These are phyloP conservation scores for Rhodotorula sp. DNA, from an alignment of 1,284 basidiomycete genomes.

Conservation along the genomic window DNA sequence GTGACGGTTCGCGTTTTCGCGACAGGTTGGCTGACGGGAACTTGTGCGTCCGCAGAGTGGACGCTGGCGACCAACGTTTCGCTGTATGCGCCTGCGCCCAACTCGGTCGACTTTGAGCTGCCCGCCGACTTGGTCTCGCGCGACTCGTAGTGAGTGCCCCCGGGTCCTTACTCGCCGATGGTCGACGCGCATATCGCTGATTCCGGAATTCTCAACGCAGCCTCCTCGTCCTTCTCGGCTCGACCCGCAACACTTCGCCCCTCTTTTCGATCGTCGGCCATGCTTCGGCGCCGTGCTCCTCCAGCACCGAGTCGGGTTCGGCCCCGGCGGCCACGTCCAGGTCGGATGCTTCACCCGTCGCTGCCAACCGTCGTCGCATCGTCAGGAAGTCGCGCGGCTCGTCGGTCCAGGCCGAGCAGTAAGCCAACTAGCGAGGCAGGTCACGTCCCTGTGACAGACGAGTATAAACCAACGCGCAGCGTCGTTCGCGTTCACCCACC, in stretches of 20 bases:
- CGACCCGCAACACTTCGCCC: constrained; percentile 13
- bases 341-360: background rate
- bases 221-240: constrained; percentile 29
- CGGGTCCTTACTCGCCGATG: no score
- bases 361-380: background rate
- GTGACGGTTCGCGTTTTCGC: no score
- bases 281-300: background rate
- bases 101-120: constrained; percentile 12
- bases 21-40: no score
- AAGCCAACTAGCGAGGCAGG: no score
- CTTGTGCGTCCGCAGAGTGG: constrained; percentile 1
- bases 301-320: constrained; percentile 3
- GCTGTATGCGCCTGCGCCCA: constrained; percentile 10
- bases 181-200: background rate
- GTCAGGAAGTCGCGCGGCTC: background rate
- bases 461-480: no score
- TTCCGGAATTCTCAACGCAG: background rate
- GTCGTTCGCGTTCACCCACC: no score
- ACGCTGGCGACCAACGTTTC: constrained; percentile 11
- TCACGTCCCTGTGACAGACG: no score
- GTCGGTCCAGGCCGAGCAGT: no score
- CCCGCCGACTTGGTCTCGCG: constrained; percentile 14
- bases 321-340: background rate
- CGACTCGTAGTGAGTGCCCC: constrained; percentile 22
- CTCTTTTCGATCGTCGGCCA: constrained; percentile 3